Evolutionary conservation across 2,329 filamentous ascomycete genomes (phyloP).

Genomic region (Tolypocladium amazonense): DNA sequence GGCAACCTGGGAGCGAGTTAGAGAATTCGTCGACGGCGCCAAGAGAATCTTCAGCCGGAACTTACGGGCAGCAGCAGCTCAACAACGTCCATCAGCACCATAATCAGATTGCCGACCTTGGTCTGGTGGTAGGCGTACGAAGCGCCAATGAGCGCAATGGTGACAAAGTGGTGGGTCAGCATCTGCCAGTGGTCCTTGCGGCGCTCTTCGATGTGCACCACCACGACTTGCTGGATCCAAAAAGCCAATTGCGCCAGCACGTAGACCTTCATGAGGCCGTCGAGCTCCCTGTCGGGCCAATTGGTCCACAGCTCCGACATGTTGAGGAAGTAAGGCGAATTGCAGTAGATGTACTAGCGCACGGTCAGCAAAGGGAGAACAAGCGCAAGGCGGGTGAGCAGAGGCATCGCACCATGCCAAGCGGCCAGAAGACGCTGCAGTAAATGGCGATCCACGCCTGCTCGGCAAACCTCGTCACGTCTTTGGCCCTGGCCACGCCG

Average conservation of each 20-base stretch:
- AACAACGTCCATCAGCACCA: conserved; percentile 88
- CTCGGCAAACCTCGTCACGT: conserved; percentile 75
- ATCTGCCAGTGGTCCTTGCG: conserved; percentile 95
- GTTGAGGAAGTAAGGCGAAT: conserved; percentile 70
- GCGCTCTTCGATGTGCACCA: conserved; percentile 88
- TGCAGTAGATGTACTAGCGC: conserved; percentile 66
- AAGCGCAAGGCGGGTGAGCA: neutral
- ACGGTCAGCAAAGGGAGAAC: neutral
- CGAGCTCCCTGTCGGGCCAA: conserved; percentile 72
- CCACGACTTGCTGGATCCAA: conserved; percentile 88
- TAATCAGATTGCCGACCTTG: conserved; percentile 77
- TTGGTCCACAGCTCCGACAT: conserved; percentile 70
- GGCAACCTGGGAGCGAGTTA: conserved; percentile 47
- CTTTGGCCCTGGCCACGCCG: conserved; percentile 67
- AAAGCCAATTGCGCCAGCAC: conserved; percentile 85
- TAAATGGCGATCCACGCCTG: conserved; percentile 87
- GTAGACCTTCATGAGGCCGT: conserved; percentile 76
- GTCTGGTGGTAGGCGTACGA: conserved; percentile 84
- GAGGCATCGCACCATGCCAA: conserved; percentile 60
- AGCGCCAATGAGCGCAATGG: conserved; percentile 64
- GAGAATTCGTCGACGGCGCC: neutral
- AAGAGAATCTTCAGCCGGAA: neutral
- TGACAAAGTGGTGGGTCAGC: conserved; percentile 93
- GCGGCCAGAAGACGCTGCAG: conserved; percentile 66
- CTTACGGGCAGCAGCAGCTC: conserved; percentile 79